A percentile compares a stretch with the other conserved stretches of the same genome.
These are phyloP conservation scores for Colletotrichum tanaceti DNA, from an alignment of 2,329 filamentous ascomycete genomes.

Conservation along the genomic window DNA sequence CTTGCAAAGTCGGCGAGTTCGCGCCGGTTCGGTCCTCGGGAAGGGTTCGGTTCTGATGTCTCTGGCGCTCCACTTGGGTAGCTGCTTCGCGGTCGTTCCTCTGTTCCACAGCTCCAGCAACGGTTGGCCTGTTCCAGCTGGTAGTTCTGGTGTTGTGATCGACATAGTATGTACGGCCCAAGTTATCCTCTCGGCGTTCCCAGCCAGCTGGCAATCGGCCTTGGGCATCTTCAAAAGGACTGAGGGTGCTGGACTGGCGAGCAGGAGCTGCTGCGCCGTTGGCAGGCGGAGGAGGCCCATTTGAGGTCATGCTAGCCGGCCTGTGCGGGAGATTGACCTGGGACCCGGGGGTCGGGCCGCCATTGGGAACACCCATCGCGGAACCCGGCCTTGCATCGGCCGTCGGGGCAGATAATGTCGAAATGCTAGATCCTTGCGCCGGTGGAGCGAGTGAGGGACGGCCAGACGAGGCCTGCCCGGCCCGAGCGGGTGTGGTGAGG, in stretches of 20 bases:
- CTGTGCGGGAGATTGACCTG: conserved; percentile 58
- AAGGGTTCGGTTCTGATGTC: conserved; percentile 94
- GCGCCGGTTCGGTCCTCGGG: conserved; percentile 95
- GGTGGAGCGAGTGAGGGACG: conserved; percentile 59
- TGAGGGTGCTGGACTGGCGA: conserved; percentile 66
- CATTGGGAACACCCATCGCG: conserved; percentile 63
- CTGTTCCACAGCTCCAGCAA: conserved; percentile 80
- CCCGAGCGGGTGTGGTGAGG: conserved; percentile 75
- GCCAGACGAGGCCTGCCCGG: conserved; percentile 56
- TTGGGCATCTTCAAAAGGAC: conserved; percentile 96
- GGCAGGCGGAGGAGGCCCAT: conserved; percentile 46
- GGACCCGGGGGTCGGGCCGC: conserved; percentile 54
- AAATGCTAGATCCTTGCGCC: conserved; percentile 56
- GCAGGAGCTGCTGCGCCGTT: conserved; percentile 48
- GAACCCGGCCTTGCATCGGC: conserved; percentile 64
- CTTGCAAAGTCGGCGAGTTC: conserved; percentile 83
- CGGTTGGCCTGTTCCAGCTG: conserved; percentile 92
- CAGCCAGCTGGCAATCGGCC: conserved; percentile 92
- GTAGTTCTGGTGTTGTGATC: conserved; percentile 98
- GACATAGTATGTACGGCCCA: conserved; percentile 97
- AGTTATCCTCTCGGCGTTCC: conserved; percentile 94
- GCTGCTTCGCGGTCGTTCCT: conserved; percentile 87
- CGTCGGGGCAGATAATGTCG: conserved; percentile 57
- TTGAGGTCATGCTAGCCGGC: conserved; percentile 59
- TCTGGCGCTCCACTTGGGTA: conserved; percentile 90